Base-by-base conservation (phyloP, 345 rosid genomes). In the Trapa bicornis region DNA sequence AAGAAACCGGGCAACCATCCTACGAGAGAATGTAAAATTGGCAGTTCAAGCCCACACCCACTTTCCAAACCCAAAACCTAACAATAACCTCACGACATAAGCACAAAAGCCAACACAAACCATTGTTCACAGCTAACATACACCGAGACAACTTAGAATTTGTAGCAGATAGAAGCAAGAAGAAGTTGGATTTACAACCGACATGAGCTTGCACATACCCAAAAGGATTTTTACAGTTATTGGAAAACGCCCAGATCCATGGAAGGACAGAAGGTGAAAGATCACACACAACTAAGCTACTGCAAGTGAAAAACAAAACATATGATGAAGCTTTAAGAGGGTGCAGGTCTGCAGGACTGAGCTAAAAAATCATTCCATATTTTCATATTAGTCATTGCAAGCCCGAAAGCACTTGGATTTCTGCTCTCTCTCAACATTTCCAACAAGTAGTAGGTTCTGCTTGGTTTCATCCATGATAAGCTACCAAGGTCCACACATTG, bases 321-420 rank as follows among this genome's bases (percentile, higher is more conserved):
- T 58, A 37, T 32, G 37, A 7, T 8, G 37, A 33, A 58, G 62
- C 33, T 58, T 0, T 37, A 58, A 58, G 36, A 56, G 61, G 8
- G 38, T 0, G 15, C 72, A 61, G 22, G 62, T 58, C 42, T 2
- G n/a, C 72, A 61, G 22, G 62, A 62, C 42, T 36, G 68, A 72
- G 72, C 83, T 45, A 74, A 83, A 75, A 68, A 58, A 22, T 22
- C 29, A 22, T 22, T 22, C 29, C 29, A 38, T 33, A 15, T 15
- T 13, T 38, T 42, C 74, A 80, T 82, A 89, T 77, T 75, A 78
- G 87, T 87, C 92, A 87, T 74, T 71, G 89, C 89, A 68, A 80
- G 76, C 79, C 16, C 63, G 29, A 71, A 35, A 50, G 56, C 15
- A 43, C 6, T 3, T 42, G 70, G 60, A 2, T 10, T 58, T 9